Conservation (phyloP, 164 flowering plant genomes). For the Hamamelis virginiana region DNA sequence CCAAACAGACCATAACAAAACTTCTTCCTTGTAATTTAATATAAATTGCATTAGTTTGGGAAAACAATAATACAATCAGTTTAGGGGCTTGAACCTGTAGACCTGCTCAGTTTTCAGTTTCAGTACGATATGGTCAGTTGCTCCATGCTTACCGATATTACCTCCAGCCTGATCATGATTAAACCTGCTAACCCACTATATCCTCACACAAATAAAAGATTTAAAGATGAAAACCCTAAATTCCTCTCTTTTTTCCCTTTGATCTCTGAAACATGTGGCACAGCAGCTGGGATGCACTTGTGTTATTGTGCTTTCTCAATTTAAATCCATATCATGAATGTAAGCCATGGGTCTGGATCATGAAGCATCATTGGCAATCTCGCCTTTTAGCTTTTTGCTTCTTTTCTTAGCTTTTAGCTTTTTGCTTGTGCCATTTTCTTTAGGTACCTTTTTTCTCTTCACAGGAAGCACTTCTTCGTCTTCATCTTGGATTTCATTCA, state of each 20-base stretch:
- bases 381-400: conserved; percentile 28
- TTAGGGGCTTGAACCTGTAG: neutral
- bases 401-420: conserved; percentile 44
- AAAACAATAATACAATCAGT: neutral
- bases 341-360: neutral
- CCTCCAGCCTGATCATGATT: too few species aligned
- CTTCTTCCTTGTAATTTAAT: neutral
- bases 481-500: conserved; percentile 21
- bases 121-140: too few species aligned
- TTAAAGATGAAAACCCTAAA: too few species aligned
- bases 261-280: neutral
- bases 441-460: conserved; percentile 48
- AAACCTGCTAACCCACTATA: too few species aligned
- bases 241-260: too few species aligned
- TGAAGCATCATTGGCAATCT: conserved; percentile 16
- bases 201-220: too few species aligned
- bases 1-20: neutral
- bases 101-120: too few species aligned
- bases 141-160: too few species aligned
- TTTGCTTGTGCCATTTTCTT: conserved; percentile 27
- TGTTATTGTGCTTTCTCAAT: too few species aligned
- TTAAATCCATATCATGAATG: neutral
- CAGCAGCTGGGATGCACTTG: too few species aligned
- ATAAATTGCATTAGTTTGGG: neutral
- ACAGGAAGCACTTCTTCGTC: conserved; percentile 27